These are phyloP conservation scores for Glarea lozoyensis DNA, from an alignment of 495 filamentous ascomycete species.

Conservation along the genomic window DNA sequence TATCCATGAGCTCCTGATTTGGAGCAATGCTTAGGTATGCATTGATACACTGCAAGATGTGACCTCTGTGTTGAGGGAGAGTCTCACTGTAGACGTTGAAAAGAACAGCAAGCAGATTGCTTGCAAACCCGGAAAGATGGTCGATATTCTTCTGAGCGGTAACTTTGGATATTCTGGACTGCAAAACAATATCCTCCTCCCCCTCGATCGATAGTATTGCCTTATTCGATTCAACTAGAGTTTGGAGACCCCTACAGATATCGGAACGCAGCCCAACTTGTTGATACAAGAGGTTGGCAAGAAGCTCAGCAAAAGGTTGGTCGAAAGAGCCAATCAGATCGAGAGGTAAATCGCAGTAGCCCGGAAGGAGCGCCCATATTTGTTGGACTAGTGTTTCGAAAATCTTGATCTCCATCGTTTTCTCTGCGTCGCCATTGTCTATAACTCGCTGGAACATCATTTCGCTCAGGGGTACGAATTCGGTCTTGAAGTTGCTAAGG, in stretches of 20 bases:
- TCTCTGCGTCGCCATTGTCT: conserved; percentile 66
- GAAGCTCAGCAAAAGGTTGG: conserved; percentile 80
- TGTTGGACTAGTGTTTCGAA: conserved; percentile 94
- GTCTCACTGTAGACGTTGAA: conserved; percentile 98
- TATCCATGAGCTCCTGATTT: conserved; percentile 66
- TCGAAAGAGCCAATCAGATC: conserved; percentile 74
- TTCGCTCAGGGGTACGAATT: conserved; percentile 84
- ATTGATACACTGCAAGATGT: conserved; percentile 88
- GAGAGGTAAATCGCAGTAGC: conserved; percentile 85
- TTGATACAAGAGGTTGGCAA: conserved; percentile 86
- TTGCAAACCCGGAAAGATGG: conserved; percentile 67
- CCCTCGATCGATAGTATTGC: conserved; percentile 51
- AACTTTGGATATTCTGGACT: conserved; percentile 62
- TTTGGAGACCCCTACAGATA: conserved; percentile 75
- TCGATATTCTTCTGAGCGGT: conserved; percentile 68
- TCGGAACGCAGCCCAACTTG: conserved; percentile 81
- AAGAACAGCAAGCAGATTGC: conserved; percentile 84
- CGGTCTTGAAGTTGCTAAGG: conserved; percentile 71
- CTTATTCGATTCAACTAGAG: conserved; percentile 85
- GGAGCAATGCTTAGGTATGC: conserved; percentile 82
- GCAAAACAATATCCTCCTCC: conserved; percentile 59
- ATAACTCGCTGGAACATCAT: conserved; percentile 81
- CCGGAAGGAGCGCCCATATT: conserved; percentile 89
- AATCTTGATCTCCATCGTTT: conserved; percentile 91
- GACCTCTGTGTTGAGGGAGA: conserved; percentile 80